phyloP scores from a whole-genome alignment of 2,329 filamentous ascomycete species.

The Neonectria punicea region DNA sequence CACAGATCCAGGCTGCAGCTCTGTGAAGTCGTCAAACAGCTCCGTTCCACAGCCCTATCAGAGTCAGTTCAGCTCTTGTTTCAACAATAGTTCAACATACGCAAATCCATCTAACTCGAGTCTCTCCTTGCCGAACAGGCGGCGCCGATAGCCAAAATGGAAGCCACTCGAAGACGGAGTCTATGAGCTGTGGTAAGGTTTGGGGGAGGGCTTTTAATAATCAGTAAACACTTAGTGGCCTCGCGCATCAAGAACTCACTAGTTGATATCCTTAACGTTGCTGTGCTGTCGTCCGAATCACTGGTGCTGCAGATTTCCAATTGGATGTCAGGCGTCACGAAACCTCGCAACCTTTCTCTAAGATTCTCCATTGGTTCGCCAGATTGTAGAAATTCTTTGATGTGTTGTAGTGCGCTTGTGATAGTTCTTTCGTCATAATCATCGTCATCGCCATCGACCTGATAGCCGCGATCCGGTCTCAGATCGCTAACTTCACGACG shows the following conservation, averaged over 20 bases:
- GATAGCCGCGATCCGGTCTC: not conserved
- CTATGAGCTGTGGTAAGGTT: not conserved
- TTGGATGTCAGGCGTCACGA: not conserved
- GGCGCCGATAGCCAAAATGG: not conserved
- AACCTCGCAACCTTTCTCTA: not conserved
- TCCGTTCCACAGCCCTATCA: not conserved
- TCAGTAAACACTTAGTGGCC: no score
- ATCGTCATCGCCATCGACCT: not conserved
- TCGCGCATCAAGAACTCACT: no score
- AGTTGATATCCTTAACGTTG: no score
- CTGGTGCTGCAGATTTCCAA: no score
- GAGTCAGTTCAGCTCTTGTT: not conserved
- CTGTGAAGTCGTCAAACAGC: not conserved
- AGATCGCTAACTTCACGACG: not conserved
- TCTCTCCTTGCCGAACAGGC: not conserved
- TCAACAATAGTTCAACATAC: not conserved
- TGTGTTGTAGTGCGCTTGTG: not conserved
- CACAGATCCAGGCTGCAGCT: not conserved
- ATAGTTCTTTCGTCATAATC: not conserved
- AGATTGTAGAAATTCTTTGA: not conserved
- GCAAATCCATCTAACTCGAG: not conserved
- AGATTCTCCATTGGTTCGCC: not conserved
- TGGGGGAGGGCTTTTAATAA: not conserved
- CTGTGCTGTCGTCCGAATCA: no score
- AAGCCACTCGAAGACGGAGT: not conserved